Evolutionary conservation across 2,329 filamentous ascomycete genomes (phyloP).

Genomic region (Neonectria sp.): DNA sequence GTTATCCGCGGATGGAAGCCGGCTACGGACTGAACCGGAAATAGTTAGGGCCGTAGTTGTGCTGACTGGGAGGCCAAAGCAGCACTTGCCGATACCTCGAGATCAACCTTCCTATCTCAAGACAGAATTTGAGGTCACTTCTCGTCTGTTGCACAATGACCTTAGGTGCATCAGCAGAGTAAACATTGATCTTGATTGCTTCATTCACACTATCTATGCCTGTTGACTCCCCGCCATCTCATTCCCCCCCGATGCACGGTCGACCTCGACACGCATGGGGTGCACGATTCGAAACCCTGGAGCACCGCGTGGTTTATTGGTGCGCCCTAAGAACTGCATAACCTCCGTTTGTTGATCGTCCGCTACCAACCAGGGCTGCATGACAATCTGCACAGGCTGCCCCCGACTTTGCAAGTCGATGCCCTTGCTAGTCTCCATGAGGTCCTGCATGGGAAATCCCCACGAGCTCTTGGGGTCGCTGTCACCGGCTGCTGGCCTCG

Average conservation of each 20-base stretch:
- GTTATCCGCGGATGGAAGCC: too few relatives aligned
- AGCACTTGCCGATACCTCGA: too few relatives aligned
- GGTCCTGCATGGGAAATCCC: background rate
- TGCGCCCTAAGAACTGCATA: too few relatives aligned
- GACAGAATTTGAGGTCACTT: too few relatives aligned
- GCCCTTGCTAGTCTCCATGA: too few relatives aligned
- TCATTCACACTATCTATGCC: background rate
- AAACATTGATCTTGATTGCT: background rate
- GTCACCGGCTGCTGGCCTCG: background rate
- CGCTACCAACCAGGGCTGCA: background rate
- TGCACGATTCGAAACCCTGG: background rate
- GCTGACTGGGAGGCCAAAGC: too few relatives aligned
- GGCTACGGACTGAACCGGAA: too few relatives aligned
- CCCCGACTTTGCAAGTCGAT: background rate
- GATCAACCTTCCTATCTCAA: too few relatives aligned
- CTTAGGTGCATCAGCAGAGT: too few relatives aligned
- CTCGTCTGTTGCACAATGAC: too few relatives aligned
- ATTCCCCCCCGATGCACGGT: background rate
- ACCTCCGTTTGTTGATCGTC: background rate
- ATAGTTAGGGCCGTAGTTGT: too few relatives aligned
- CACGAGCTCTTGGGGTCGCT: background rate
- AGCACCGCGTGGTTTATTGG: background rate
- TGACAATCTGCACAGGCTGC: background rate
- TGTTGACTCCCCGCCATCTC: background rate
- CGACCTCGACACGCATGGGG: background rate